phyloP scores from a whole-genome alignment of 2,329 filamentous ascomycete genomes.

The Dactylellina parvicollis region DNA sequence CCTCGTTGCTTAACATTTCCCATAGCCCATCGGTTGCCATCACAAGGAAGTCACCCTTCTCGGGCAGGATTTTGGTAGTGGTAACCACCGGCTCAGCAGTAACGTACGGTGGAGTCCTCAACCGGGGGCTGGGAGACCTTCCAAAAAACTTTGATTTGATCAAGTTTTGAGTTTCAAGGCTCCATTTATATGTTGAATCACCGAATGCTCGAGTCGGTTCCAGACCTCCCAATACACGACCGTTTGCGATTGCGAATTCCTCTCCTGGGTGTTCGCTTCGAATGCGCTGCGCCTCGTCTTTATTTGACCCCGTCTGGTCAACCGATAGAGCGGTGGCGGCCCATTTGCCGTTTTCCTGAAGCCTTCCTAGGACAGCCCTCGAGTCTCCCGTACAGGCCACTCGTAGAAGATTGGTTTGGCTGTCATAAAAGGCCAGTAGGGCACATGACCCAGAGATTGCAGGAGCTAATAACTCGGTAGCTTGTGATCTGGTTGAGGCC shows the following conservation, averaged over 20 bases:
- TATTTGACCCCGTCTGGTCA: slow-evolving; percentile 91
- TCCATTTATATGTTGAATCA: slow-evolving; percentile 98
- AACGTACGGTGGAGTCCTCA: slow-evolving; percentile 95
- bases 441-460: slow-evolving; percentile 97
- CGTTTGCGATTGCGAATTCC: slow-evolving; percentile 84
- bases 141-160: slow-evolving; percentile 89
- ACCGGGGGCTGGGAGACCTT: slow-evolving; percentile 75
- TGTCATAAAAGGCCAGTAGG: slow-evolving; percentile 95
- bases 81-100: slow-evolving; percentile 95
- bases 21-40: slow-evolving; percentile 96
- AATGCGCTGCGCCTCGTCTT: slow-evolving; percentile 82
- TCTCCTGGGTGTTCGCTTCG: slow-evolving; percentile 89
- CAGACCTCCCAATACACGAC: slow-evolving; percentile 87
- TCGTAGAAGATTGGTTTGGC: slow-evolving; percentile 82
- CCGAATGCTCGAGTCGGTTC: slow-evolving; percentile 96
- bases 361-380: slow-evolving; percentile 88
- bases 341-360: slow-evolving; percentile 82
- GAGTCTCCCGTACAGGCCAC: slow-evolving; percentile 97
- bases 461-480: slow-evolving; percentile 89
- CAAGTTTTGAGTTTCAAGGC: slow-evolving; percentile 80
- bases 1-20: slow-evolving; percentile 99
- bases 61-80: slow-evolving; percentile 87
- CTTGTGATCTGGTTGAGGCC: slow-evolving; percentile 85
- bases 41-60: slow-evolving; percentile 92
- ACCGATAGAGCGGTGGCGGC: slow-evolving; percentile 86